Evolutionary conservation across 139 green algal species (phyloP).

Genomic region (Desmodesmus armatus): DNA sequence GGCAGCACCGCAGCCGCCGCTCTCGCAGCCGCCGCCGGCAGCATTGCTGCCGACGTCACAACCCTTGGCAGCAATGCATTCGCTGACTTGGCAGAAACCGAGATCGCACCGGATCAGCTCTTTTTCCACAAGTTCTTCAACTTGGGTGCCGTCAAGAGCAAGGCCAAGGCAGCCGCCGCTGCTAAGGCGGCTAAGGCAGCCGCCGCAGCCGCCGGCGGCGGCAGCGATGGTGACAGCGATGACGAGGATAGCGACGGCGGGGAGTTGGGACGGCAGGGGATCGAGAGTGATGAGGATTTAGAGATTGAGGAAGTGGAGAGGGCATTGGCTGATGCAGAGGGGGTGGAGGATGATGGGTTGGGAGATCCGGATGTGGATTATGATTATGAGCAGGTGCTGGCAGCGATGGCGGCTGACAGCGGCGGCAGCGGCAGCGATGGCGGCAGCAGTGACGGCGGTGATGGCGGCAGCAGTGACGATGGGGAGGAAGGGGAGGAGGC

Average conservation of each 20-base stretch:
- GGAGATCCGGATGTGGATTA: constrained; percentile 55
- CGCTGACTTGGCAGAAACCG: constrained; percentile 67
- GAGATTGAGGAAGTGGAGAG: constrained; percentile 52
- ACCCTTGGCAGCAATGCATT: constrained; percentile 72
- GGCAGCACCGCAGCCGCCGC: background rate
- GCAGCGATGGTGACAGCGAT: constrained; percentile 33
- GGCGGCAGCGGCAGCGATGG: constrained; percentile 15
- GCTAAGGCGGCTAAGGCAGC: constrained; percentile 12
- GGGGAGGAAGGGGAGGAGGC: background rate
- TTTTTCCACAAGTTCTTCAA: constrained; percentile 93
- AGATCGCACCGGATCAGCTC: constrained; percentile 79
- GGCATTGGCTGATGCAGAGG: constrained; percentile 39
- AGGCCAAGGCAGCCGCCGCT: constrained; percentile 24
- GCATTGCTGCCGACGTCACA: background rate
- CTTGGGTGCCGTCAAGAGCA: constrained; percentile 55
- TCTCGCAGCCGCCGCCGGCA: constrained; percentile 23
- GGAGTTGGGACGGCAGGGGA: constrained; percentile 16
- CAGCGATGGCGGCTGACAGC: constrained; percentile 59
- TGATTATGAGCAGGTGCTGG: constrained; percentile 71
- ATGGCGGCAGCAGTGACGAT: background rate
- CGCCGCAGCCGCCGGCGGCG: constrained; percentile 41
- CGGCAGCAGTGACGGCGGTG: background rate
- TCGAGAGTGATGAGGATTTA: constrained; percentile 38
- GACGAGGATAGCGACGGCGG: constrained; percentile 42
- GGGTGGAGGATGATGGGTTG: constrained; percentile 50